These are phyloP conservation scores for Acrocalymma vagum DNA, from an alignment of 2,329 filamentous ascomycete species.

Conservation along the genomic window DNA sequence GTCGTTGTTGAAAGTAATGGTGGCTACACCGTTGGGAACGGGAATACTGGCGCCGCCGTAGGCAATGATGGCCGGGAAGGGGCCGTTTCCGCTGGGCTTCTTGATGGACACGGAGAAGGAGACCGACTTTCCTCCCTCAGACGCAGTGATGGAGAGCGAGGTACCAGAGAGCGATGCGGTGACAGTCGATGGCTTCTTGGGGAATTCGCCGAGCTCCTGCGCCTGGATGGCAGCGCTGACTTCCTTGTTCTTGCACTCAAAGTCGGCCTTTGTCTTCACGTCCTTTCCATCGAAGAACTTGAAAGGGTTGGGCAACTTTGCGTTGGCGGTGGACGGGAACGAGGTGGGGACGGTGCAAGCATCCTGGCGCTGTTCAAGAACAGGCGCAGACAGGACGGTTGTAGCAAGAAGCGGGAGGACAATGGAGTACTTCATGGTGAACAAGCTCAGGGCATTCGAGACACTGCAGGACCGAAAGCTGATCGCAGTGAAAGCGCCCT, in stretches of 20 bases:
- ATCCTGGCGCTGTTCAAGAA: slow-evolving; percentile 39
- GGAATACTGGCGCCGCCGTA: slow-evolving; percentile 65
- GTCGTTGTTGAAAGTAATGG: slow-evolving; percentile 68
- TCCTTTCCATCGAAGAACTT: slow-evolving; percentile 45
- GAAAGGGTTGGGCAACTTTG: slow-evolving; percentile 50
- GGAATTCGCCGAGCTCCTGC: slow-evolving; percentile 49
- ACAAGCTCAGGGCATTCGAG: slow-evolving; percentile 8
- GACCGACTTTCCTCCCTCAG: slow-evolving; percentile 44
- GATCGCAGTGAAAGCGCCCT: slow-evolving; percentile 2
- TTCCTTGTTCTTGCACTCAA: slow-evolving; percentile 47
- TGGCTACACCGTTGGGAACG: slow-evolving; percentile 62
- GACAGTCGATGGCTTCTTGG: slow-evolving; percentile 43
- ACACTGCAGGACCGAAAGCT: slow-evolving; percentile 14
- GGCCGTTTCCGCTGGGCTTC: slow-evolving; percentile 54
- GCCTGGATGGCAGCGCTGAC: slow-evolving; percentile 45
- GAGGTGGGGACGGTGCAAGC: slow-evolving; percentile 39
- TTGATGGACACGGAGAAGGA: slow-evolving; percentile 47
- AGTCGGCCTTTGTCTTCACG: slow-evolving; percentile 45
- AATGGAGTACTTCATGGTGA: slow-evolving; percentile 43
- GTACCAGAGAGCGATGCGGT: slow-evolving; percentile 40
- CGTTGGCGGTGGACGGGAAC: slow-evolving; percentile 36
- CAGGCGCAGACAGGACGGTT: slow-evolving; percentile 36
- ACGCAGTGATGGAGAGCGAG: slow-evolving; percentile 45
- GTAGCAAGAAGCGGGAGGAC: slow-evolving; percentile 38
- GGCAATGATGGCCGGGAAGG: slow-evolving; percentile 66